Evolutionary conservation across 352 stramenopile genomes (phyloP), one percentile per base, ranked within the genome.

Genomic region (Phytophthora sp.): DNA sequence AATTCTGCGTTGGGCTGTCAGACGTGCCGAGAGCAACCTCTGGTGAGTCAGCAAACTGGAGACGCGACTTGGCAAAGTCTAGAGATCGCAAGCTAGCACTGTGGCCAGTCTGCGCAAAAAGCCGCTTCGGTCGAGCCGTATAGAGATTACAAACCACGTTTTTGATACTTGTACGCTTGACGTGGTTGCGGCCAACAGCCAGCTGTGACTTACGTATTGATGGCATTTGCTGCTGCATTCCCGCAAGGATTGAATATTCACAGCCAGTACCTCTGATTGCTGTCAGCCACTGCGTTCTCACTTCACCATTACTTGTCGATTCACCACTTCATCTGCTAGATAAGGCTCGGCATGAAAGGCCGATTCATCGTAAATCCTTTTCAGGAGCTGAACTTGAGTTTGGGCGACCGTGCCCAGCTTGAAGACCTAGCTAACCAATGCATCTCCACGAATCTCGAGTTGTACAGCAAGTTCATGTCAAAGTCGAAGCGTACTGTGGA

Each of bases 261-360:
- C 15, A 41, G 21, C 34, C 15, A 21, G 21, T 23, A 23, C 15
- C 28, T 11, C 28, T 34, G 28, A 11, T 41, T 9, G 34, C 1
- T 28, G 8, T 15, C n/a, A n/a, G n/a, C n/a, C n/a, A n/a, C 24
- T 48, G 17, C n/a, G 4, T 21, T 26, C 17, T 61, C 57, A 60
- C 42, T 59, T 46, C 24, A n/a, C n/a, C n/a, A n/a, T n/a, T n/a
- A n/a, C n/a, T n/a, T n/a, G n/a, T n/a, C n/a, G n/a, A n/a, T 31
- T 26, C 20, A 18, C 28, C 11, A 39, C 18, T n/a, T n/a, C n/a
- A n/a, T n/a, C n/a, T n/a, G n/a, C n/a, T n/a, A n/a, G n/a, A n/a
- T n/a, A n/a, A n/a, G n/a, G n/a, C n/a, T n/a, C n/a, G n/a, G n/a
- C 31, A 63, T 69, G 51, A 73, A 73, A 54, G 57, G 64, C 37